Percentiles rank a stretch among this genome's conserved stretches.
Evolutionary conservation across 2,329 filamentous ascomycete species (phyloP).

Genomic region (Lasiodiplodia hormozganensis): DNA sequence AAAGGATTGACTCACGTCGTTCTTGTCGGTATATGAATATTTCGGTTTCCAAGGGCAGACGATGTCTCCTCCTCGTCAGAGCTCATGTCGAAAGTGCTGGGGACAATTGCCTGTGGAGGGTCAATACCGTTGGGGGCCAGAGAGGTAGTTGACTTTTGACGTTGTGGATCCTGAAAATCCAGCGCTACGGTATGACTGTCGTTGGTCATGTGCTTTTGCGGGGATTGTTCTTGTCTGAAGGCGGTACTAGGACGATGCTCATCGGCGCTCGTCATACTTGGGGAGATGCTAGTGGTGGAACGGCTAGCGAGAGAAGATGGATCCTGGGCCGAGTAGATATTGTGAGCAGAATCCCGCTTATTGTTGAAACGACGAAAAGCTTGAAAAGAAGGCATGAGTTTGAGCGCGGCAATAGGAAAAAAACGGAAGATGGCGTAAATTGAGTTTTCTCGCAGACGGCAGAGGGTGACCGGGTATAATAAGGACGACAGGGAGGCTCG

Average conservation of each 20-base stretch:
- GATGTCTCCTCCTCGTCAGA: constrained; percentile 10
- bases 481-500: not conserved
- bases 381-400: not conserved
- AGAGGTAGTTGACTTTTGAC: not conserved
- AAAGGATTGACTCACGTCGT: constrained; percentile 3
- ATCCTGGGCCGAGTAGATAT: constrained; percentile 9
- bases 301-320: not conserved
- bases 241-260: constrained; percentile 3
- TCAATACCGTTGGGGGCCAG: not conserved
- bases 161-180: constrained; percentile 14
- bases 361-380: not conserved
- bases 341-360: constrained; percentile 1
- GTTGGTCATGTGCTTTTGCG: not conserved
- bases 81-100: constrained; percentile 22
- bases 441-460: not conserved
- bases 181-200: not conserved
- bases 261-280: constrained; percentile 8
- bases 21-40: constrained; percentile 5
- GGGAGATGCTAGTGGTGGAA: constrained; percentile 10
- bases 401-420: not conserved
- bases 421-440: not conserved
- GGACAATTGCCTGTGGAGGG: constrained; percentile 3
- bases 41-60: not conserved
- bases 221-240: not conserved
- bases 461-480: constrained; percentile 5